Base-by-base conservation (phyloP, 106 monocot genomes). In the Phalaenopsis equestris region DNA sequence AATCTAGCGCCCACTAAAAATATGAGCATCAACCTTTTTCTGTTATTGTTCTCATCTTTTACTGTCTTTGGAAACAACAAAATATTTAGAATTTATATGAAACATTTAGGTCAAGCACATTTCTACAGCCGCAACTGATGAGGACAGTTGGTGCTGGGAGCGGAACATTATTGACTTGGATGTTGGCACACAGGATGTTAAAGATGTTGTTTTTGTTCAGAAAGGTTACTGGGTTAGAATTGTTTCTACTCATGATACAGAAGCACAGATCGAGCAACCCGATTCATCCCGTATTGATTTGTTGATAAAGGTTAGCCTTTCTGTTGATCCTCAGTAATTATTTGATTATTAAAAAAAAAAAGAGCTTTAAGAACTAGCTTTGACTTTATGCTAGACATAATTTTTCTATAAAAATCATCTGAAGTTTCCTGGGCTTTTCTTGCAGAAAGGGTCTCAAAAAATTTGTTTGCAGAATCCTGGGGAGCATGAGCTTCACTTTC, bases 61-160 rank as follows among this genome's bases (percentile, higher is more conserved):
- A 8, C 10, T 75, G 21, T 6, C 46, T 16, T 37, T 58, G 42
- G 14, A 23, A 77, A 19, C 49, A 2, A 6, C 21, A n/a, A 24
- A 42, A 37, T 41, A 11, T 42, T 65, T 21, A 45, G 5, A 48
- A 9, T 49, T 24, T 76, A 16, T 76, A 2, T 17, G 3, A 17
- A 9, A 11, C 84, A 42, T 80, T 75, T 82, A 93, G 90, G 87
- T 93, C 49, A 90, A 89, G 78, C 91, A 93, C 70, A 78, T 75
- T 21, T 81, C 82, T 67, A 75, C 74, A 43, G 7, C 58, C 61
- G 24, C 21, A 19, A 8, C 84, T 43, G 75, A 72, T 67, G 85
- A 86, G 55, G 94, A 95, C 79, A 83, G 79, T 80, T 99, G 94
- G 98, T 99, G 94, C 78, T 99, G 98, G 98, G 87, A 90, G 9